Conservation (phyloP, 495 filamentous ascomycete species). For the Friedmanniomyces simplex region DNA sequence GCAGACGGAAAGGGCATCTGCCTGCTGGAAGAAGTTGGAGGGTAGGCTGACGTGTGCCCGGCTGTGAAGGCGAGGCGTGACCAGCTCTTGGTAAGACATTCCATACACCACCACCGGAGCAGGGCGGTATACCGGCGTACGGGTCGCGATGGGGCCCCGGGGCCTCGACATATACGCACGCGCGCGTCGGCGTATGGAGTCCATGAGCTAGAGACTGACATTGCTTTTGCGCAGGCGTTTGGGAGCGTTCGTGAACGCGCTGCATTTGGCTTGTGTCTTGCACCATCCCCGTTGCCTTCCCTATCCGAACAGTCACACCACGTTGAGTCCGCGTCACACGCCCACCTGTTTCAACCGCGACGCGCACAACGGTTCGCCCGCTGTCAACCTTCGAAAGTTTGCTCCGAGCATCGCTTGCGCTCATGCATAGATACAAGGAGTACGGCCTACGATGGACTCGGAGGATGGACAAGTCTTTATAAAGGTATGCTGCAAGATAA, state of each 20-base stretch:
- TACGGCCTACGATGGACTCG: slow-evolving; percentile 21
- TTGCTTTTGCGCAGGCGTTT: neutral
- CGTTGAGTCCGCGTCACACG: neutral
- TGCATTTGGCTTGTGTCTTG: neutral
- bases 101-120: neutral
- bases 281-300: neutral
- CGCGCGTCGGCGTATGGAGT: too few species aligned
- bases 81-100: slow-evolving; percentile 1
- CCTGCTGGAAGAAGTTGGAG: neutral
- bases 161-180: too few species aligned
- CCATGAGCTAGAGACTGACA: neutral
- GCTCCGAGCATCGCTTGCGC: slow-evolving; percentile 1
- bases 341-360: neutral
- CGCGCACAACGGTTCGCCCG: neutral
- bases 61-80: neutral
- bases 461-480: slow-evolving; percentile 20
- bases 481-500: slow-evolving; percentile 7
- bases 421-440: slow-evolving; percentile 16
- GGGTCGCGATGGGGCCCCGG: too few species aligned
- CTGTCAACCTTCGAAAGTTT: neutral
- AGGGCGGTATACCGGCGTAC: neutral
- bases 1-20: neutral
- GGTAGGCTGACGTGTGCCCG: neutral
- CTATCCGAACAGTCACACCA: neutral
- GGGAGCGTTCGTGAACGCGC: neutral